Evolutionary conservation across 148 eudicot genomes (phyloP), one percentile per base, ranked within the genome.

Genomic region (Dianthus caryophyllus): DNA sequence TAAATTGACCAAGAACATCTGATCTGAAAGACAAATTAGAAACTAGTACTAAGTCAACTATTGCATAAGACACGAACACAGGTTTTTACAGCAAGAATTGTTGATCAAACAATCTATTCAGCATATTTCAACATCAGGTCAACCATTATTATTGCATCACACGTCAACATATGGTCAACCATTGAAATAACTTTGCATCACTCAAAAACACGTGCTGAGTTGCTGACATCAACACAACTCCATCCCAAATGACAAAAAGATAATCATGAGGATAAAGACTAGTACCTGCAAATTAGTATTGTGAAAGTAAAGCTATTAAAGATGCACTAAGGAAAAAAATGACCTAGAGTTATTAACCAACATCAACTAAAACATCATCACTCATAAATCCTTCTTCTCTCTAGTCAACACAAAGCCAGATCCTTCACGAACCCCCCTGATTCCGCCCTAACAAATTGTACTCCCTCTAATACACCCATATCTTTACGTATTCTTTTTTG

Each of bases 1-100:
- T 90, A 78, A 94, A 86, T 65, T 94, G 99, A 77, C 99, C 99
- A 78, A 94, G 99, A 84, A 94, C 99, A 80, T 94, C 99, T 55
- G 99, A 94, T 85, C 99, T 94, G 78, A 53, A 77, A 70, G 41
- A 17, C 11, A 12, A 43, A 11, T 39, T 11, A 49, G 53, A 29
- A 21, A 59, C 55, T 18, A 64, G 62, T 48, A 49, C 41, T 58
- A 63, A 54, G 47, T 44, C 58, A 53, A 15, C 46, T 51, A 58
- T 47, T 41, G 13, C 41, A 76, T 20, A 41, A 52, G 30, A 43
- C 24, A 27, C 18, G 17, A 13, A 21, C 27, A 67, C 15, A 39
- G 8, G 15, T 27, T 1, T 0, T 22, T 14, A 39, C 16, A 11
- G 21, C 27, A 21, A 12, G 65, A 30, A 16, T 25, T 29, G 7